Conservation (phyloP, 2,329 filamentous ascomycete genomes). For the Aspergillus uvarum region DNA sequence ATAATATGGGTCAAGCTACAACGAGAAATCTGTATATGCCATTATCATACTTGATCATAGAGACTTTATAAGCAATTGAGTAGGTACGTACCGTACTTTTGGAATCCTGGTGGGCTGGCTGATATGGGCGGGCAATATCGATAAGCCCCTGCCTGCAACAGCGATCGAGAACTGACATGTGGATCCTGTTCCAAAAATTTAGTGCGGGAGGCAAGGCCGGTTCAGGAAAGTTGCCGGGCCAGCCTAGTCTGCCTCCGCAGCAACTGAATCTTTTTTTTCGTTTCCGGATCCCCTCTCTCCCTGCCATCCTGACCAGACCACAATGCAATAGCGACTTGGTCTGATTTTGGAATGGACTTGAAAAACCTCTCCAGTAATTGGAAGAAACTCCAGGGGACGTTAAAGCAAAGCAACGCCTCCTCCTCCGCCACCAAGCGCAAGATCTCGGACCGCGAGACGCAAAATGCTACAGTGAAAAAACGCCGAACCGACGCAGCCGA, state of each 20-base stretch:
- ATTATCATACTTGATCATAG: neutral
- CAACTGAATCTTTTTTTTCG: constrained; percentile 22
- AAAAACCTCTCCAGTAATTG: constrained; percentile 51
- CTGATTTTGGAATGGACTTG: constrained; percentile 41
- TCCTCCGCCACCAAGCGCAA: constrained; percentile 34
- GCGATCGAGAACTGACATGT: constrained; percentile 14
- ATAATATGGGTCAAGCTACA: constrained; percentile 7
- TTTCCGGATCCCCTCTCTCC: neutral
- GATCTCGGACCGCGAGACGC: constrained; percentile 30
- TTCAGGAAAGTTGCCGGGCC: constrained; percentile 9
- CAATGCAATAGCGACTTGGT: constrained; percentile 22
- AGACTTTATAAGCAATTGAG: neutral
- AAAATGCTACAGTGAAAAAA: constrained; percentile 36
- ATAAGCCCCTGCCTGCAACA: neutral
- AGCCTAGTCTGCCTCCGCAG: constrained; percentile 17
- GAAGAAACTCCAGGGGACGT: constrained; percentile 51
- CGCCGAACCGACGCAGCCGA: constrained; percentile 26
- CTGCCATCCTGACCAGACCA: constrained; percentile 12
- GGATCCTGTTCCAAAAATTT: constrained; percentile 21
- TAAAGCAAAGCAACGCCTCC: constrained; percentile 34
- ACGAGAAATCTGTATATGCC: constrained; percentile 7
- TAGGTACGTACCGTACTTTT: neutral
- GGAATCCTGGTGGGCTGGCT: no score
- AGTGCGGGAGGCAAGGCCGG: constrained; percentile 12
- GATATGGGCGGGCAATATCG: neutral